Conservation (phyloP, 306 rosid genomes). For the Vigna angularis region DNA sequence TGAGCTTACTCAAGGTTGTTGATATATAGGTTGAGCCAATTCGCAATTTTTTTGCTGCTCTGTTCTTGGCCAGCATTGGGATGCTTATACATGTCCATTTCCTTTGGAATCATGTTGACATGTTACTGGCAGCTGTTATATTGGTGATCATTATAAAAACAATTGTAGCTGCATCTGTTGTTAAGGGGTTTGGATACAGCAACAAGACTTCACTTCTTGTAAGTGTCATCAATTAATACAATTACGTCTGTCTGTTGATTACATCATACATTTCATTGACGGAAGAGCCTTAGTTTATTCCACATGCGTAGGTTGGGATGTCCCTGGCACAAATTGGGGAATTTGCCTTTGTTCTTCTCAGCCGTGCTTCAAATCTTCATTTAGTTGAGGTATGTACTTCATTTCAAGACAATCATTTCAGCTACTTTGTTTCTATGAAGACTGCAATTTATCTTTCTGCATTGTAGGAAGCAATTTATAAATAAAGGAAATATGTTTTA, state of each 20-base stretch:
- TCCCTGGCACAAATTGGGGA: conserved; percentile 99
- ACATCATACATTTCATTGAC: conserved; percentile 53
- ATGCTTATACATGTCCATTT: conserved; percentile 97
- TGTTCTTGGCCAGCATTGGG: conserved; percentile 98
- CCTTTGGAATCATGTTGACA: conserved; percentile 98
- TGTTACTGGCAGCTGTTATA: conserved; percentile 91
- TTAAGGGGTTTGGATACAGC: conserved; percentile 94
- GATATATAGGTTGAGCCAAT: conserved; percentile 89
- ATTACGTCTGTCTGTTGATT: conserved; percentile 45
- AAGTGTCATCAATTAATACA: conserved; percentile 51
- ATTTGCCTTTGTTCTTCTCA: conserved; percentile 94
- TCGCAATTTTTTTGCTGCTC: conserved; percentile 94
- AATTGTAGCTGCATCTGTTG: conserved; percentile 72
- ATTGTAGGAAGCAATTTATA: conserved; percentile 29
- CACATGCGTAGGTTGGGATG: conserved; percentile 92
- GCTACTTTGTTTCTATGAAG: conserved; percentile 30
- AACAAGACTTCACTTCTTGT: conserved; percentile 92
- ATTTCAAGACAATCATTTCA: conserved; percentile 30
- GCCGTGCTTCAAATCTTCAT: conserved; percentile 98
- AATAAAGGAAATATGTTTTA: conserved; percentile 25
- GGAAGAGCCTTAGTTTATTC: conserved; percentile 64
- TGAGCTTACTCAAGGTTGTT: conserved; percentile 49
- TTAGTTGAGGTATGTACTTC: conserved; percentile 79
- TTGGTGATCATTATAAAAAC: conserved; percentile 92
- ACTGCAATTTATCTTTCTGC: conserved; percentile 37